Percentiles rank a stretch among this genome's conserved stretches.
phyloP scores from a whole-genome alignment of 306 rosid species.

The Fagus sylvatica region DNA sequence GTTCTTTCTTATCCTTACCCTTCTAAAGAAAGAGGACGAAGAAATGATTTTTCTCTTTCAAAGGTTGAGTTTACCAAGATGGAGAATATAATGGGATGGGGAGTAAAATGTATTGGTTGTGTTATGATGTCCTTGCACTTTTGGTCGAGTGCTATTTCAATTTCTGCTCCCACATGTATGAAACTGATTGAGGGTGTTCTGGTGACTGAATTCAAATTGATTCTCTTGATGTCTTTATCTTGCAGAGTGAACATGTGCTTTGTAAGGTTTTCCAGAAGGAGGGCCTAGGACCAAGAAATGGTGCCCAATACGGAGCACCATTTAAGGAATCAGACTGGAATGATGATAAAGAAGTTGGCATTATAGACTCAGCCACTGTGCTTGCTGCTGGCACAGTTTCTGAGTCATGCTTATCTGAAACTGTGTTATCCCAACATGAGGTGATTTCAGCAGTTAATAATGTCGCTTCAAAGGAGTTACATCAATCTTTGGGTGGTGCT shows the following conservation, averaged over 20 bases:
- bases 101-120: not conserved
- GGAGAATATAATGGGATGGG: not conserved
- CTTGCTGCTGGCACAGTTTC: constrained; percentile 31
- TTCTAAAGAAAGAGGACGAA: not conserved
- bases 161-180: not conserved
- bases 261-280: constrained; percentile 60
- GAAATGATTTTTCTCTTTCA: not conserved
- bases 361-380: constrained; percentile 25
- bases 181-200: not conserved
- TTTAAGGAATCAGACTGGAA: constrained; percentile 68
- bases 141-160: not conserved
- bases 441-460: constrained; percentile 12
- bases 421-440: constrained; percentile 21
- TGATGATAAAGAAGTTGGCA: constrained; percentile 39
- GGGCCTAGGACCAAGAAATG: constrained; percentile 70
- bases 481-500: too few relatives aligned
- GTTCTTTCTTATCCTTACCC: not conserved
- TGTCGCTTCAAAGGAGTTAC: too few relatives aligned
- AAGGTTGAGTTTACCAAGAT: not conserved
- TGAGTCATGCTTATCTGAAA: constrained; percentile 39
- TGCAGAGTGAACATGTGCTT: constrained; percentile 64
- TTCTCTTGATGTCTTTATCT: constrained; percentile 16
- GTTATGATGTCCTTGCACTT: not conserved
- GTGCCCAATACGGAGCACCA: constrained; percentile 64
- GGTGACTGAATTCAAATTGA: constrained; percentile 16